Percentiles rank a stretch among this genome's conserved stretches.
Conservation (phyloP, 2,329 filamentous ascomycete genomes). For the Sclerotiophoma versabilis region DNA sequence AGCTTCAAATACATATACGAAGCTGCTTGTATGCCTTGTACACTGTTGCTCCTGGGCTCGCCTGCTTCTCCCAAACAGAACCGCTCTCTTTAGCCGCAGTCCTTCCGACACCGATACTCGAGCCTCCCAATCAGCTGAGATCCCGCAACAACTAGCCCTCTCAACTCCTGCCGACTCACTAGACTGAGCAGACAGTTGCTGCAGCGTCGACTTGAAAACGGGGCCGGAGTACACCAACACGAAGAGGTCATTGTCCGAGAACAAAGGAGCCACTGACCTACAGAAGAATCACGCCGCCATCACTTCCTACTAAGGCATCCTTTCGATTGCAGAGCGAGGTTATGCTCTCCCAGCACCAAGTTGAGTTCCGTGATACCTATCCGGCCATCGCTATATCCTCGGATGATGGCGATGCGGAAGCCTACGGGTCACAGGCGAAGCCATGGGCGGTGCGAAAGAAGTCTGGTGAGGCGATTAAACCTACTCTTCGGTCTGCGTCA, state of each 20-base stretch:
- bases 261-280: slow-evolving; percentile 32
- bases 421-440: slow-evolving; percentile 67
- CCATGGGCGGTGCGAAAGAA: slow-evolving; percentile 98
- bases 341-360: slow-evolving; percentile 55
- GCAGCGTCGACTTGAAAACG: slow-evolving; percentile 69
- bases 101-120: slow-evolving; percentile 58
- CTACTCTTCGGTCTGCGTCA: slow-evolving; percentile 83
- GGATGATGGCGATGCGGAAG: slow-evolving; percentile 63
- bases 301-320: slow-evolving; percentile 63
- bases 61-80: slow-evolving; percentile 63
- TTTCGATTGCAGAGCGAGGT: slow-evolving; percentile 67
- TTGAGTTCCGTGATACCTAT: slow-evolving; percentile 54
- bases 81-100: slow-evolving; percentile 59
- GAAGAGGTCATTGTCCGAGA: slow-evolving; percentile 65
- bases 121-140: slow-evolving; percentile 42
- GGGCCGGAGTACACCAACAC: slow-evolving; percentile 82
- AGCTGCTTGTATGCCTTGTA: slow-evolving; percentile 79
- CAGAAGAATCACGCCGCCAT: slow-evolving; percentile 32
- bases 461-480: slow-evolving; percentile 93
- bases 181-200: slow-evolving; percentile 78
- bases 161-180: slow-evolving; percentile 93
- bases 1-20: slow-evolving; percentile 36
- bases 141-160: slow-evolving; percentile 58
- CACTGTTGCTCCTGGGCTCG: slow-evolving; percentile 73
- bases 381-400: slow-evolving; percentile 52